Evolutionary conservation across 768 basidiomycete genomes (phyloP).

Genomic region (Serendipita vermifera): DNA sequence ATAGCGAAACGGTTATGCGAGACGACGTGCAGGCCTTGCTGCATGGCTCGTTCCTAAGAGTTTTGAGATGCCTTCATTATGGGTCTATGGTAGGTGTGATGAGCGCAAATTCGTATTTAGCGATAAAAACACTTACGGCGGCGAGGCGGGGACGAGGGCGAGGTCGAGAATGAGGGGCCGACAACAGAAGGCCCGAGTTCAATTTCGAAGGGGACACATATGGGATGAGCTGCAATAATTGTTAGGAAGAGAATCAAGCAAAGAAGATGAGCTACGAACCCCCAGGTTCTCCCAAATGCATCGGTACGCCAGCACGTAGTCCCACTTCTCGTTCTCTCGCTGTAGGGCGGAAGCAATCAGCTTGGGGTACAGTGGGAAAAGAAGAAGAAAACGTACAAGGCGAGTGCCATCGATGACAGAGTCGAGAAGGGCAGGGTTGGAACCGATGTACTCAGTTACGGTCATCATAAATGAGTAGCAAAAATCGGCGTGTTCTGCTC

Average conservation of each 20-base stretch:
- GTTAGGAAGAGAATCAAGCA: too few relatives aligned
- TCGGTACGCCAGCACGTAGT: slow-evolving; percentile 1
- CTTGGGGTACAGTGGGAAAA: background rate
- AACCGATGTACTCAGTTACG: slow-evolving; percentile 1
- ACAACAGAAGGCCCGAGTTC: too few relatives aligned
- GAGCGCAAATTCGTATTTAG: too few relatives aligned
- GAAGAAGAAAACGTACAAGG: background rate
- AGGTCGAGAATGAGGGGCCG: too few relatives aligned
- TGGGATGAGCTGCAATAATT: background rate
- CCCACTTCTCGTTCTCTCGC: slow-evolving; percentile 1
- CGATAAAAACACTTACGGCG: too few relatives aligned
- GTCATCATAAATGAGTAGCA: slow-evolving; percentile 6
- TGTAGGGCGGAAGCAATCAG: background rate
- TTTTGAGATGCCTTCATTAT: too few relatives aligned
- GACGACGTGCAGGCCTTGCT: background rate
- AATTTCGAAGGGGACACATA: background rate
- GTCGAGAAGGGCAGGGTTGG: background rate
- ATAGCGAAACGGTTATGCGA: too few relatives aligned
- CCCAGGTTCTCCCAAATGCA: slow-evolving; percentile 6
- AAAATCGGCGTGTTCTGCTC: slow-evolving; percentile 3
- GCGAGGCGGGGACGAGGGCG: too few relatives aligned
- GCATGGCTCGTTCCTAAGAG: too few relatives aligned
- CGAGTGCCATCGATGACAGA: slow-evolving; percentile 1
- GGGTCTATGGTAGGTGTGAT: too few relatives aligned
- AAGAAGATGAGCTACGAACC: too few relatives aligned